Percentiles rank a stretch among this genome's conserved stretches.
Evolutionary conservation across 306 rosid genomes (phyloP).

Genomic region (Betula pendula): DNA sequence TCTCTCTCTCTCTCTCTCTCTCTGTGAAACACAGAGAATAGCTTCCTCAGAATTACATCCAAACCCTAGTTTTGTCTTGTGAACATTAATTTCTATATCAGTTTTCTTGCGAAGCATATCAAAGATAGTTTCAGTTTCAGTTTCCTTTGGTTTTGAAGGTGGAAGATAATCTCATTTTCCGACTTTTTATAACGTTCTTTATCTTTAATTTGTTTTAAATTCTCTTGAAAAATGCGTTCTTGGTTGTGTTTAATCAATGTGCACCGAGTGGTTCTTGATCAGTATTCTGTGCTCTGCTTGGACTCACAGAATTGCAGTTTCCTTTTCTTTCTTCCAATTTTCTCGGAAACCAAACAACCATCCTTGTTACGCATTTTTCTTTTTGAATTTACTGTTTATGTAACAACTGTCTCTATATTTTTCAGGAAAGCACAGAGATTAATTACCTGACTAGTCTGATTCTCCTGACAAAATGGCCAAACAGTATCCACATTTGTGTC

Average conservation of each 20-base stretch:
- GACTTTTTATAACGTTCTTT: not conserved
- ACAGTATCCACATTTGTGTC: constrained; percentile 17
- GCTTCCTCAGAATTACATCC: constrained; percentile 10
- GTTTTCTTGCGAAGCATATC: not conserved
- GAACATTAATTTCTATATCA: not conserved
- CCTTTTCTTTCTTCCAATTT: not conserved
- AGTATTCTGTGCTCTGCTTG: constrained; percentile 16
- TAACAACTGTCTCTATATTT: not conserved
- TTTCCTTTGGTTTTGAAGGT: not conserved
- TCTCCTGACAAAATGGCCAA: constrained; percentile 43
- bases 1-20: constrained; percentile 29
- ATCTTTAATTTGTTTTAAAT: not conserved
- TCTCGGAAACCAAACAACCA: constrained; percentile 4
- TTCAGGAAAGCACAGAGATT: constrained; percentile 18
- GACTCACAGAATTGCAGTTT: constrained; percentile 35
- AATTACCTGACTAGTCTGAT: constrained; percentile 15
- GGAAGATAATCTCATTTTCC: not conserved
- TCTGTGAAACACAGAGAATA: not conserved
- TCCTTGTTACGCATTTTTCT: not conserved
- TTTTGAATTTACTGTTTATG: not conserved
- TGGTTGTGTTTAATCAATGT: not conserved
- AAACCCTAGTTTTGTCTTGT: not conserved
- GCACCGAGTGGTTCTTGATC: not conserved
- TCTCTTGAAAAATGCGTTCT: constrained; percentile 1
- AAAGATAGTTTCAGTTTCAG: not conserved